Conservation (phyloP, 345 rosid genomes). For the Pugionium dolabratum region DNA sequence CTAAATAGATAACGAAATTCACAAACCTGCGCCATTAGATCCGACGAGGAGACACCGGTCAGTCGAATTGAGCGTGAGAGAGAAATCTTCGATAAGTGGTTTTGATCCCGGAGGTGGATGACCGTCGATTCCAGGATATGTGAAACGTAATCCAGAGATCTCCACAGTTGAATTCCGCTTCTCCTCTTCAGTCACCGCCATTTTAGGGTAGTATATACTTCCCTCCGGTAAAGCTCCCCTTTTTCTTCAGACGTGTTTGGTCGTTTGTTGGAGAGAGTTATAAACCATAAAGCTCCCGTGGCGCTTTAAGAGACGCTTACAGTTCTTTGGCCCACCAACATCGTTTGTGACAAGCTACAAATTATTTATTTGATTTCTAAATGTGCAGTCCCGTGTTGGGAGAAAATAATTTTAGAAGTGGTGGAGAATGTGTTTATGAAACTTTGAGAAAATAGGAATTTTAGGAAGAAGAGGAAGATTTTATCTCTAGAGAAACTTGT, state of each 20-base stretch:
- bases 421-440: too few relatives aligned
- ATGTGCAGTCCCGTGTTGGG: too few relatives aligned
- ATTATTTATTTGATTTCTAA: neutral
- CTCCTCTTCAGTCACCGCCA: slow-evolving; percentile 43
- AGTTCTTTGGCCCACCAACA: too few relatives aligned
- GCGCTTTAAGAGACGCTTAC: slow-evolving; percentile 31
- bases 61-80: slow-evolving; percentile 56
- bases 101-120: slow-evolving; percentile 86
- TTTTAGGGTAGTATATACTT: slow-evolving; percentile 3
- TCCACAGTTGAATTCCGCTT: slow-evolving; percentile 52
- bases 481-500: too few relatives aligned
- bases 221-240: neutral
- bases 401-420: too few relatives aligned
- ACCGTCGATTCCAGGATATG: slow-evolving; percentile 95
- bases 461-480: too few relatives aligned
- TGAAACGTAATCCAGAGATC: slow-evolving; percentile 78
- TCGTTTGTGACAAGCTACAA: too few relatives aligned
- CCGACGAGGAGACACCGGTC: slow-evolving; percentile 96
- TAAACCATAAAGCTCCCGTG: slow-evolving; percentile 25
- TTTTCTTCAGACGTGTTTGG: slow-evolving; percentile 32
- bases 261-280: slow-evolving; percentile 25
- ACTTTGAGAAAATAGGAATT: too few relatives aligned
- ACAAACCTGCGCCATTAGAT: slow-evolving; percentile 93
- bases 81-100: slow-evolving; percentile 73
- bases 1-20: neutral